Evolutionary conservation across 2,329 filamentous ascomycete species (phyloP).

Genomic region (Colletotrichum navitas): DNA sequence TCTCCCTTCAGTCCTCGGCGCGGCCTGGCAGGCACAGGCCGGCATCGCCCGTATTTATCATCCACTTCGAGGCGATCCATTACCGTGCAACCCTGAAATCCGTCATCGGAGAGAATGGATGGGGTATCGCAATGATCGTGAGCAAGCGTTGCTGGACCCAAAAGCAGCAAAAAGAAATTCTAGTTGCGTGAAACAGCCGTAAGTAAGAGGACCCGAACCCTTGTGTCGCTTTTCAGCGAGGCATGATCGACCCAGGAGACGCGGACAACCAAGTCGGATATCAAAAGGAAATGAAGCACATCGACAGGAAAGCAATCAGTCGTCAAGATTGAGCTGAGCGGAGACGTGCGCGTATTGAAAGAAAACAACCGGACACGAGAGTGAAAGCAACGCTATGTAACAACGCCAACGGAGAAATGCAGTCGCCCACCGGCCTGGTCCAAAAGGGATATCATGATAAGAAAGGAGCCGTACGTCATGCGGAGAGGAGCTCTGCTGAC

Average conservation of each 20-base stretch:
- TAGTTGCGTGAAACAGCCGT: conserved; percentile 26
- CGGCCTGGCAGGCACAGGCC: background rate
- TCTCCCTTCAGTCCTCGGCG: conserved; percentile 1
- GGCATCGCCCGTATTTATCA: background rate
- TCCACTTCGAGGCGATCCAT: conserved; percentile 22
- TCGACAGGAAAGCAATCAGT: background rate
- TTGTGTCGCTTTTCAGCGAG: background rate
- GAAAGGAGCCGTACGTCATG: conserved; percentile 34
- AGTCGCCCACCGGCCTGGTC: conserved; percentile 18
- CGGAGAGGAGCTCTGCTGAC: conserved; percentile 24
- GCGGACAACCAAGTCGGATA: conserved; percentile 12
- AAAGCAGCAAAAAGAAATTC: conserved; percentile 15
- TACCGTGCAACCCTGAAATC: conserved; percentile 28
- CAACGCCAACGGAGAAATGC: conserved; percentile 33
- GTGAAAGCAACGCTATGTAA: conserved; percentile 37
- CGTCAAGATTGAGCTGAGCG: conserved; percentile 5
- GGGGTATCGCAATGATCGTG: conserved; percentile 41
- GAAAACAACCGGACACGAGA: background rate
- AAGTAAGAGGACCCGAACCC: background rate
- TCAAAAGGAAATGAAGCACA: conserved; percentile 9
- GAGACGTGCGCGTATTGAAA: background rate
- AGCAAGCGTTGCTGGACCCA: conserved; percentile 36
- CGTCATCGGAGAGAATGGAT: conserved; percentile 26
- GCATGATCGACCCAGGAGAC: conserved; percentile 10
- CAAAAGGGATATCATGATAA: conserved; percentile 38